Evolutionary conservation across 495 filamentous ascomycete species (phyloP), one percentile per base, ranked within the genome.

Genomic region (Hypomontagnella submonticulosa): DNA sequence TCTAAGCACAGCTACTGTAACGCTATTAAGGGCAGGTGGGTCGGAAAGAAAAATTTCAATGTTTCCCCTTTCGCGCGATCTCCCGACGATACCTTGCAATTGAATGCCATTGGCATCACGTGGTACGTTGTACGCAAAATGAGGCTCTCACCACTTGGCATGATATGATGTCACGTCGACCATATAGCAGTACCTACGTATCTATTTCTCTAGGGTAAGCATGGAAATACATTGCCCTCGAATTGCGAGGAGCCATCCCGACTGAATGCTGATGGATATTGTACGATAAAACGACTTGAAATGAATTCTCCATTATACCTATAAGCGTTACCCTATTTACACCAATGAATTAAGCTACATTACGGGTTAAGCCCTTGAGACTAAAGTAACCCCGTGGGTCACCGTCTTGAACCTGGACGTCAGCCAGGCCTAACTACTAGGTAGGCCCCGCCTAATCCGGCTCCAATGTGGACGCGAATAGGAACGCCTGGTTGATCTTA

Each of bases 361-460:
- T 13, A n/a, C n/a, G n/a, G n/a, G n/a, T 43, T 43, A 43, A 43
- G 40, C 15, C 16, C 43, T 32, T 18, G 0, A 37, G 16, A 27
- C 49, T 57, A 57, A 53, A 51, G 46, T 41, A 57, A 61, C 51
- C 44, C 34, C 57, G 63, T 66, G 63, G 63, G 57, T 47, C 63
- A 32, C 18, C 15, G 19, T 34, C 27, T 48, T 42, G 11, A 51
- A 36, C 4, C 38, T 53, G 23, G 18, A 34, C 47, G 32, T 50
- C 8, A 50, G 6, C 46, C 27, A 4, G n/a, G 27, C 15, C 23
- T 16, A 9, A 40, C 18, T 18, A n/a, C n/a, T 11, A 27, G 34
- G 33, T 53, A 27, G 49, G 19, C 18, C 18, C 18, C 9, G 13
- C 32, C 34, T 40, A 40, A 53, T 38, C n/a, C 13, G 11, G 34